These are phyloP conservation scores for Hypoxylon trugodes DNA, from an alignment of 495 filamentous ascomycete genomes.

Conservation along the genomic window DNA sequence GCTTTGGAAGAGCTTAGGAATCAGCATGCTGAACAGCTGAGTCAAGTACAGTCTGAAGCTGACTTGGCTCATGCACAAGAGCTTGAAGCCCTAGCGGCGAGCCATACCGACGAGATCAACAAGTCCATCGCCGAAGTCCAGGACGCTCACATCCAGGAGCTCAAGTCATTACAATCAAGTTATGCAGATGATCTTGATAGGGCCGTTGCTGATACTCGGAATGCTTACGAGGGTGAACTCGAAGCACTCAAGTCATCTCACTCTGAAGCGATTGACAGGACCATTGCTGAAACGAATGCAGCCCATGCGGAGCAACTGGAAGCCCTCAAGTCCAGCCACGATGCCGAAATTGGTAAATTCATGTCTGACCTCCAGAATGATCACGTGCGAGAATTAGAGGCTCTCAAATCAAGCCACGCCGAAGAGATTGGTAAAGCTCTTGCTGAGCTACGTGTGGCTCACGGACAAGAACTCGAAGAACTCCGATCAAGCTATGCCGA, in stretches of 20 bases:
- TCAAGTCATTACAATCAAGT: constrained; percentile 52
- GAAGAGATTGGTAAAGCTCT: constrained; percentile 49
- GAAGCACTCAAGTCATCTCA: constrained; percentile 50
- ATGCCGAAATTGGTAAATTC: constrained; percentile 46
- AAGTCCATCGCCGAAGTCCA: constrained; percentile 43
- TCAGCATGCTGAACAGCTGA: constrained; percentile 53
- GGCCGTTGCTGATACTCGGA: constrained; percentile 44
- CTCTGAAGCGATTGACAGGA: constrained; percentile 49
- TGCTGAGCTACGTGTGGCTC: constrained; percentile 42
- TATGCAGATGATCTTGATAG: constrained; percentile 52
- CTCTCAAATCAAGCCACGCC: constrained; percentile 54
- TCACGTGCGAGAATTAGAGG: constrained; percentile 47
- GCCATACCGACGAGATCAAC: constrained; percentile 50
- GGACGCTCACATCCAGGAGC: constrained; percentile 43
- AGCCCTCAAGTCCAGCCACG: constrained; percentile 48
- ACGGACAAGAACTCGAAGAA: constrained; percentile 49
- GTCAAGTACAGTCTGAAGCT: constrained; percentile 48
- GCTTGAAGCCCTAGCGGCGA: constrained; percentile 50
- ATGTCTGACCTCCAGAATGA: constrained; percentile 40
- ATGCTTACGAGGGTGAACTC: constrained; percentile 46
- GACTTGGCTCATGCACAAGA: constrained; percentile 50
- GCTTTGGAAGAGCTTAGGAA: constrained; percentile 56
- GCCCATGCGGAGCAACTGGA: constrained; percentile 50
- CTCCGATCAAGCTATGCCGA: constrained; percentile 49
- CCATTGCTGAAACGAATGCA: constrained; percentile 47